Percentiles rank a stretch among this genome's conserved stretches.
Conservation (phyloP, 345 rosid species). For the Gossypium bickii region DNA sequence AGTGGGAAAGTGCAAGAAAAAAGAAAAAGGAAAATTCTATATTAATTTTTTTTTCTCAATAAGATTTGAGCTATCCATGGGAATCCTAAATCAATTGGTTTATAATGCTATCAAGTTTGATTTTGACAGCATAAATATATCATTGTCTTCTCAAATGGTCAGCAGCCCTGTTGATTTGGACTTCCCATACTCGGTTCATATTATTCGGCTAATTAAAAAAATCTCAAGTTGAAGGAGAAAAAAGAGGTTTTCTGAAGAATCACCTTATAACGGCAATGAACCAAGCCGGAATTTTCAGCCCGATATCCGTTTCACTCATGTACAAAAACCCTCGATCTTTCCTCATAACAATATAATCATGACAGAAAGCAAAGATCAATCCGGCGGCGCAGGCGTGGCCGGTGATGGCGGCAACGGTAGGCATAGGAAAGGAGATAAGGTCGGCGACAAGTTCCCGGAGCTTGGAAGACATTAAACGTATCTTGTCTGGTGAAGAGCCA, state of each 20-base stretch:
- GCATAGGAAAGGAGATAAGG: constrained; percentile 52
- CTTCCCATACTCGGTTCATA: no score
- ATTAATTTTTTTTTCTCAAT: no score
- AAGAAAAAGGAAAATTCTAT: no score
- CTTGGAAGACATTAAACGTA: constrained; percentile 27
- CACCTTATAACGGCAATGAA: constrained; percentile 33
- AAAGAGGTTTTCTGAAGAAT: constrained; percentile 8
- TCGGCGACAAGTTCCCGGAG: constrained; percentile 36
- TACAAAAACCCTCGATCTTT: constrained; percentile 57
- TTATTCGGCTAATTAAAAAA: no score
- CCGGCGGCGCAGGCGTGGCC: constrained; percentile 70
- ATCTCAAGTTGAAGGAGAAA: neutral
- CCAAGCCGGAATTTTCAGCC: constrained; percentile 35
- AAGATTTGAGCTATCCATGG: no score
- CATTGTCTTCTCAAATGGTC: no score
- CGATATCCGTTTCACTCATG: constrained; percentile 56
- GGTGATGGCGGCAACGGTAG: constrained; percentile 51
- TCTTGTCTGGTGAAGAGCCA: constrained; percentile 19
- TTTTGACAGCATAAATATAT: no score
- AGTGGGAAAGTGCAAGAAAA: no score
- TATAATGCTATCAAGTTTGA: no score
- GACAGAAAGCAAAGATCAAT: constrained; percentile 41
- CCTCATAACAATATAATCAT: constrained; percentile 53
- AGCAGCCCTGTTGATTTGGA: no score
- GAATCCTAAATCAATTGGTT: no score